Evolutionary conservation across 768 basidiomycete genomes (phyloP).

Genomic region (Sarcomyxa edulis): DNA sequence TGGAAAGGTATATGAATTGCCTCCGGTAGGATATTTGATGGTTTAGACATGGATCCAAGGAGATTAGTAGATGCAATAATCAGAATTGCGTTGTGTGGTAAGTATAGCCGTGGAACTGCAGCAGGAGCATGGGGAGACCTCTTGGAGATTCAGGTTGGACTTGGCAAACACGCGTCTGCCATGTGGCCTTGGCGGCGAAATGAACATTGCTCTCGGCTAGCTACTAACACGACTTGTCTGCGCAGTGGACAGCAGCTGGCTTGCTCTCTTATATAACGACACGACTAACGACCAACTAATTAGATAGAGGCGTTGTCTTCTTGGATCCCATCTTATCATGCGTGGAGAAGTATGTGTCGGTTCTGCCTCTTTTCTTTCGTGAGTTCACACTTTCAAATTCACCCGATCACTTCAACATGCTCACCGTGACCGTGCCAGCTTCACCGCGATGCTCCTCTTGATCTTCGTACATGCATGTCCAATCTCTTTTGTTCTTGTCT

Average conservation of each 20-base stretch:
- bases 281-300: too few relatives aligned
- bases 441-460: constrained; percentile 55
- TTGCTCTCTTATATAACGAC: constrained; percentile 4
- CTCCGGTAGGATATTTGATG: constrained; percentile 18
- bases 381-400: constrained; percentile 22
- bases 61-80: constrained; percentile 4
- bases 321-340: too few relatives aligned
- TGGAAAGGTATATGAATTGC: constrained; percentile 18
- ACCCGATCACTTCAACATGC: constrained; percentile 13
- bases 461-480: constrained; percentile 76
- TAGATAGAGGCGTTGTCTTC: too few relatives aligned
- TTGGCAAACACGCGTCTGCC: background rate
- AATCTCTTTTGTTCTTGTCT: constrained; percentile 6
- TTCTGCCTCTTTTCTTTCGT: constrained; percentile 70
- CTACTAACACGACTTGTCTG: constrained; percentile 3
- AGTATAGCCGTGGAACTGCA: too few relatives aligned
- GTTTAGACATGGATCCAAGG: constrained; percentile 16
- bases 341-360: constrained; percentile 76
- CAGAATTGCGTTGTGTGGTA: too few relatives aligned
- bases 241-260: constrained; percentile 3
- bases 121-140: background rate
- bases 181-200: too few relatives aligned
- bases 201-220: too few relatives aligned
- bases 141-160: background rate
- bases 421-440: constrained; percentile 21